Conservation (phyloP, 495 filamentous ascomycete species). For the Penicillium flavigenum region DNA sequence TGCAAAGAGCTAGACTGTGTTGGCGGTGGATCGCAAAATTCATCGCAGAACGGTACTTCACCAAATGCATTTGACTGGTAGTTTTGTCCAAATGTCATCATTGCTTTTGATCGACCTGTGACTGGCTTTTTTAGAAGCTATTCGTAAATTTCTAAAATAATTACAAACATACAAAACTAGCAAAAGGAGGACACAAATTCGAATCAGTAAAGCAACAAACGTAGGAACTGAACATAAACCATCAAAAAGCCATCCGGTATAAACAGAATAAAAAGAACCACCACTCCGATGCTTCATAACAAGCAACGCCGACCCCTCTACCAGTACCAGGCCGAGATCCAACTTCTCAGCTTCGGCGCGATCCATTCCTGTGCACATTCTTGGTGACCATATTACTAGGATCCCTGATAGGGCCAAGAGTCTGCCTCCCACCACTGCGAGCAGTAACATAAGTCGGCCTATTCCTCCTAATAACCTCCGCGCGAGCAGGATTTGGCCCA, state of each 20-base stretch:
- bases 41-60: constrained; percentile 12
- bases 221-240: background rate
- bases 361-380: background rate
- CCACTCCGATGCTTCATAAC: background rate
- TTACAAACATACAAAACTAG: background rate
- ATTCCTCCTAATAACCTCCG: background rate
- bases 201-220: background rate
- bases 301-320: background rate
- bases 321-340: background rate
- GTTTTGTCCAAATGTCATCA: background rate
- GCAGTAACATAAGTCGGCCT: background rate
- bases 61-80: constrained; percentile 24
- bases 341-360: background rate
- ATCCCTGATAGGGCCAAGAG: background rate
- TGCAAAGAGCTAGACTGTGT: constrained; percentile 39
- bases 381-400: constrained; percentile 3
- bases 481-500: background rate
- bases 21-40: constrained; percentile 15
- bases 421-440: background rate
- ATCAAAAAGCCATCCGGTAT: background rate
- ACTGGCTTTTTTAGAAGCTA: background rate
- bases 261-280: background rate
- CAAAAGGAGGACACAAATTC: background rate
- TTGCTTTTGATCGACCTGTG: background rate
- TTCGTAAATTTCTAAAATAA: background rate